A percentile compares a stretch with the other conserved stretches of the same genome.
These are phyloP conservation scores for Coemansia sp. DNA, from an alignment of 192 early-diverging fungal species.

Conservation along the genomic window DNA sequence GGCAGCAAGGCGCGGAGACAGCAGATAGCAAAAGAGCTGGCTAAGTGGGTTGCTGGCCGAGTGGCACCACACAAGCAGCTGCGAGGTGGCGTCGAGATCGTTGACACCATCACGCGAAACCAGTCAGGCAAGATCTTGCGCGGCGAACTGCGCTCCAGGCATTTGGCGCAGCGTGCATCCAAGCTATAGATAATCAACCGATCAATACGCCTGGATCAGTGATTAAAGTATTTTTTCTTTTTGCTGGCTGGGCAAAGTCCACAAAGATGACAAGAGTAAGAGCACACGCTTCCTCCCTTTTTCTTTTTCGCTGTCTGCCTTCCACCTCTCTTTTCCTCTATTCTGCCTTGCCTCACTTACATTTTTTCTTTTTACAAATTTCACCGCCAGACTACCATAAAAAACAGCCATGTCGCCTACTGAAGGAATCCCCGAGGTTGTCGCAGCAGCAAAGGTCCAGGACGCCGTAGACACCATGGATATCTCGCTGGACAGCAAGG, in stretches of 20 bases:
- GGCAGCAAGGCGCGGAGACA: background rate
- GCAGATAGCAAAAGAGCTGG: background rate
- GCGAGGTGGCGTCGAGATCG: constrained; percentile 37
- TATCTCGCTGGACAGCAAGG: constrained; percentile 10
- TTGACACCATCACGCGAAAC: constrained; percentile 27
- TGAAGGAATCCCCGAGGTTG: constrained; percentile 40
- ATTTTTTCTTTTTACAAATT: background rate
- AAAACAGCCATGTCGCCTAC: constrained; percentile 20
- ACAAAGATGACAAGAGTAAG: too few species aligned
- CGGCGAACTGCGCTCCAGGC: constrained; percentile 22
- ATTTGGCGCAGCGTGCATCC: constrained; percentile 1
- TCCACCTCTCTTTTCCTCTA: constrained; percentile 1
- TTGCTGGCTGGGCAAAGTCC: background rate
- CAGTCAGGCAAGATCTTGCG: constrained; percentile 38
- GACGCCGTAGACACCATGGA: background rate
- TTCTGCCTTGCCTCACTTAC: background rate
- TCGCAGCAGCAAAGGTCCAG: constrained; percentile 10
- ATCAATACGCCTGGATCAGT: background rate
- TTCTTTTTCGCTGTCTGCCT: background rate
- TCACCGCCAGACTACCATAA: constrained; percentile 7
- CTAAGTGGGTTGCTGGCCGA: constrained; percentile 15
- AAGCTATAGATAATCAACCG: constrained; percentile 17
- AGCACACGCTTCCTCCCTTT: too few species aligned
- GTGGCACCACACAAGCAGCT: constrained; percentile 40
- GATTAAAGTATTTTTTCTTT: background rate